phyloP scores from a whole-genome alignment of 139 green algal species.

The Picochlorum sp. region DNA sequence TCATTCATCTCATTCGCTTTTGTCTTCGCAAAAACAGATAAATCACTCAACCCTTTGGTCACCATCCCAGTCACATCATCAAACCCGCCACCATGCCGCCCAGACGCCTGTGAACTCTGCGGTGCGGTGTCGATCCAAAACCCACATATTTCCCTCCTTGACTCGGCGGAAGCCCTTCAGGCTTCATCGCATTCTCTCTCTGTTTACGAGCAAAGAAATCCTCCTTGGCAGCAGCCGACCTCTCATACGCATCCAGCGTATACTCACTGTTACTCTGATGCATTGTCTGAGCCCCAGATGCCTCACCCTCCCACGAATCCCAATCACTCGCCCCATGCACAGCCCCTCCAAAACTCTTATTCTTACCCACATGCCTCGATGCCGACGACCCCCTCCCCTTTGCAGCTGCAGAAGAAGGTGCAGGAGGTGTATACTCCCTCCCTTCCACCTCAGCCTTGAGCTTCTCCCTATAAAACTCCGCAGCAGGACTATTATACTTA shows the following conservation, averaged over 20 bases:
- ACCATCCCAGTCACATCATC: slow-evolving; percentile 39
- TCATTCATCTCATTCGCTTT: neutral
- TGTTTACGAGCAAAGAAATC: slow-evolving; percentile 79
- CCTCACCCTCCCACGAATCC: slow-evolving; percentile 60
- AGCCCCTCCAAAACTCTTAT: slow-evolving; percentile 4
- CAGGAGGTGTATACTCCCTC: slow-evolving; percentile 57
- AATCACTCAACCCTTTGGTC: slow-evolving; percentile 43
- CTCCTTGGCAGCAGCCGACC: slow-evolving; percentile 75
- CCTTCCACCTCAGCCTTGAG: slow-evolving; percentile 74
- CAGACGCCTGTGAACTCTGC: neutral
- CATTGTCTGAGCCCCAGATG: neutral
- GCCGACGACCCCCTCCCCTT: slow-evolving; percentile 9
- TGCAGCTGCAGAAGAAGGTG: slow-evolving; percentile 13
- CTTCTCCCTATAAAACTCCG: slow-evolving; percentile 78
- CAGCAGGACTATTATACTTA: slow-evolving; percentile 86
- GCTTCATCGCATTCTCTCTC: slow-evolving; percentile 72
- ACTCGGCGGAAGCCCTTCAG: slow-evolving; percentile 73
- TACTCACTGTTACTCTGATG: slow-evolving; percentile 44
- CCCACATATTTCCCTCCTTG: slow-evolving; percentile 97
- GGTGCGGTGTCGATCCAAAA: slow-evolving; percentile 72
- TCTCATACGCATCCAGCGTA: slow-evolving; percentile 52
- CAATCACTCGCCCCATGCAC: slow-evolving; percentile 29
- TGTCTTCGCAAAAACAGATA: slow-evolving; percentile 29
- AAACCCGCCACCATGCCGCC: neutral
- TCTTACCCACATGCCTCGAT: neutral